phyloP scores from a whole-genome alignment of 192 early-diverging fungal species.

The Backusella tuberculispora region DNA sequence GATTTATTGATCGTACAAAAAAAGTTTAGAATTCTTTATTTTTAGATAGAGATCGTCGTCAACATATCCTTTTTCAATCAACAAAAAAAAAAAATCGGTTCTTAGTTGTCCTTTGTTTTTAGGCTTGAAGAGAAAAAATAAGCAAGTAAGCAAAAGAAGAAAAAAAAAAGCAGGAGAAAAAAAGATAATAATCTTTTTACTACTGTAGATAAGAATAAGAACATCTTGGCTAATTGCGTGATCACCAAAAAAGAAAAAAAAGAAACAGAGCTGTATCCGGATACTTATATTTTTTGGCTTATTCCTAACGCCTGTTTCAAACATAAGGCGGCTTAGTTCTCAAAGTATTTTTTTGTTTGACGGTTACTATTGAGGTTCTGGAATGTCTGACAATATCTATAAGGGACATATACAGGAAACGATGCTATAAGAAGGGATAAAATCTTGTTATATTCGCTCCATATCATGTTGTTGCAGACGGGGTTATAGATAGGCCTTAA shows the following conservation, averaged over 20 bases:
- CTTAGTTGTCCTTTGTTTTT: slow-evolving; percentile 7
- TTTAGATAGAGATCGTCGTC: slow-evolving; percentile 12
- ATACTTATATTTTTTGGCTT: not conserved
- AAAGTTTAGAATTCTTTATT: slow-evolving; percentile 13
- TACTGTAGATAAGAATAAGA: not conserved
- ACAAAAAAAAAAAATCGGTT: not conserved
- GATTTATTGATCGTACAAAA: slow-evolving; percentile 5
- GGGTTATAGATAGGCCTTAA: slow-evolving; percentile 1
- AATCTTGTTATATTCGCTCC: not conserved
- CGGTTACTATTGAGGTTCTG: not conserved
- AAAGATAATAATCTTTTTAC: not conserved
- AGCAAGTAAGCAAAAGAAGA: not conserved
- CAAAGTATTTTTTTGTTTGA: not conserved
- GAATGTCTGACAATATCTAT: not conserved
- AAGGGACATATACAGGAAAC: not conserved
- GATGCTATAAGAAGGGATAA: not conserved
- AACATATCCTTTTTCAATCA: not conserved
- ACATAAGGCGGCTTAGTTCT: not conserved
- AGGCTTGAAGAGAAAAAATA: not conserved
- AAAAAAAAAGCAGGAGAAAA: not conserved
- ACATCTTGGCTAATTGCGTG: not conserved
- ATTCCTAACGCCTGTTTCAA: not conserved
- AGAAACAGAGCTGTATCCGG: not conserved
- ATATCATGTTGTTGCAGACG: not conserved
- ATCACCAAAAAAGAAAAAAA: not conserved